Conservation (phyloP, 148 eudicot genomes). For the Persicaria tinctoria region DNA sequence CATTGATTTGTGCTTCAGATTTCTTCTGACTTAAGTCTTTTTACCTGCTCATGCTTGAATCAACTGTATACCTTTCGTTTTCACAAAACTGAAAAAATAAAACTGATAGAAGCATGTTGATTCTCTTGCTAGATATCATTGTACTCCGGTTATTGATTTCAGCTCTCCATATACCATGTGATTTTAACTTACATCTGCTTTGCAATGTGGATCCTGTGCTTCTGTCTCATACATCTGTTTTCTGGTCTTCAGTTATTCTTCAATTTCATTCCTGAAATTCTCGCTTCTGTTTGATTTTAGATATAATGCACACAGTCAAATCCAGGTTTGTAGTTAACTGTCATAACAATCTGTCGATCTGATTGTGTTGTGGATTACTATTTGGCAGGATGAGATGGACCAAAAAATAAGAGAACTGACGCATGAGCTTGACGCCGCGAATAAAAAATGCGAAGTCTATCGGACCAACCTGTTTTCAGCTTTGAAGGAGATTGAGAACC, state of each 20-base stretch:
- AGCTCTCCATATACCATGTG: background rate
- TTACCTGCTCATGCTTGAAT: background rate
- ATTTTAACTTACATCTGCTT: background rate
- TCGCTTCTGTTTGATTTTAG: too few species aligned
- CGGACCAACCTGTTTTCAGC: slow-evolving; percentile 50
- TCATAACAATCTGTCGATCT: background rate
- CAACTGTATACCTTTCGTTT: background rate
- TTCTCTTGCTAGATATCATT: background rate
- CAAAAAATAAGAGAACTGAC: slow-evolving; percentile 49
- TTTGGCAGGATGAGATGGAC: slow-evolving; percentile 57
- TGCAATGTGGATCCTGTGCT: slow-evolving; percentile 1
- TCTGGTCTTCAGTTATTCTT: background rate
- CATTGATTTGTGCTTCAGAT: background rate
- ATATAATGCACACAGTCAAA: background rate
- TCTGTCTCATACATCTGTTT: background rate
- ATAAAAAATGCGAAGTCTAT: slow-evolving; percentile 57
- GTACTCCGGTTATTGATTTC: background rate
- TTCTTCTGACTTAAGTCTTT: background rate
- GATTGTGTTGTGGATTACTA: background rate
- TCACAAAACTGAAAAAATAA: background rate
- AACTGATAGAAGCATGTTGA: background rate
- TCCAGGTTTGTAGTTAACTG: background rate
- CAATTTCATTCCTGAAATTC: background rate
- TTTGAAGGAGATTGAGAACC: slow-evolving; percentile 61
- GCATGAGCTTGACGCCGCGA: slow-evolving; percentile 41